Conservation (phyloP, 179 eudicot species). For the Silene noctiflora region DNA sequence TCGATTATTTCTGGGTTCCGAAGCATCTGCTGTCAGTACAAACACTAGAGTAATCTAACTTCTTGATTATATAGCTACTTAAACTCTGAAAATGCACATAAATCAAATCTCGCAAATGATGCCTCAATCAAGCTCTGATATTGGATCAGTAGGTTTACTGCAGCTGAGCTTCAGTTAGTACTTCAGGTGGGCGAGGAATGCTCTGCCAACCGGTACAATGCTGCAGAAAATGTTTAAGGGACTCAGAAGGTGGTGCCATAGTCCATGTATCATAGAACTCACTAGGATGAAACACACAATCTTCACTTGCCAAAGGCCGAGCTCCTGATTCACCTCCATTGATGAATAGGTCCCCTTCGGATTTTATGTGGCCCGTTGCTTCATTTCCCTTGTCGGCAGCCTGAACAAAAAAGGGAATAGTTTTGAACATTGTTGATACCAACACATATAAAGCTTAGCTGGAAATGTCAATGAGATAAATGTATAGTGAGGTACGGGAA, state of each 20-base stretch:
- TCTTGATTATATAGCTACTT: not conserved
- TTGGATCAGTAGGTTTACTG: not conserved
- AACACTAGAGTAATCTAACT: not conserved
- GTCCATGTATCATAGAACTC: constrained; percentile 56
- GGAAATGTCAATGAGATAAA: not conserved
- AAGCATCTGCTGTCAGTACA: not conserved
- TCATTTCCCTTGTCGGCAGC: constrained; percentile 57
- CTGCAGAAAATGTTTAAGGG: constrained; percentile 50
- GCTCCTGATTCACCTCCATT: constrained; percentile 49
- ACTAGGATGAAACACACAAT: constrained; percentile 50
- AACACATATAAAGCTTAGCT: not conserved
- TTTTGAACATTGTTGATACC: not conserved
- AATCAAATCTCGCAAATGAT: not conserved
- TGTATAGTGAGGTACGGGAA: not conserved
- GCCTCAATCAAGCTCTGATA: not conserved
- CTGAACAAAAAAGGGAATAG: constrained; percentile 29
- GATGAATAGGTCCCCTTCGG: constrained; percentile 66
- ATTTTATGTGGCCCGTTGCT: constrained; percentile 56
- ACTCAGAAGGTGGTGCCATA: constrained; percentile 55
- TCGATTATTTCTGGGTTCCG: not conserved
- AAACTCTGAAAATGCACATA: not conserved
- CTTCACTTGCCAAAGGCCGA: constrained; percentile 29
- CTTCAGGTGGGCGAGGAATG: constrained; percentile 33
- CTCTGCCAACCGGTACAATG: constrained; percentile 67
- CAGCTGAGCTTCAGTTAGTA: constrained; percentile 18